Base-by-base conservation (phyloP, 1,284 basidiomycete genomes). In the Marasmius oreades region DNA sequence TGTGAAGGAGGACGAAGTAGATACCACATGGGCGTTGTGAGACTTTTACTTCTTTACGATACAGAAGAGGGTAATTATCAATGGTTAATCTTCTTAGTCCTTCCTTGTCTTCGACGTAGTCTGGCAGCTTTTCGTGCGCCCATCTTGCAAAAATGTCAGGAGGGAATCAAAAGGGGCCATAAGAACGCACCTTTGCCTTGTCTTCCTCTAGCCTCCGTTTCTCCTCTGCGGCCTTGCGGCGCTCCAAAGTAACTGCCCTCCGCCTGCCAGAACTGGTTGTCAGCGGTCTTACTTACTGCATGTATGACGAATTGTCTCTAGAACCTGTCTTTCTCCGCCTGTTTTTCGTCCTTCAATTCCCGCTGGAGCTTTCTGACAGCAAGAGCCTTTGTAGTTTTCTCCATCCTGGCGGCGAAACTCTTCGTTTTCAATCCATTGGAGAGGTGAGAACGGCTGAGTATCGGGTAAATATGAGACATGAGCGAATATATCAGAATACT, bases 11-110 rank as follows among this genome's bases (percentile, higher is more conserved):
- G 88, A 83, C n/a, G 93, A 96, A 71, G 77, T 83, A 54, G 90
- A 92, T 68, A 79, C 79, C 43, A 92, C 88, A 59, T 94, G 92
- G 92, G 81, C 84, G 57, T 72, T 95, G 60, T 95, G 78, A 64
- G 51, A 14, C 16, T 26, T 31, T 12, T 20, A 5, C n/a, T 50
- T 31, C 28, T 26, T 50, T 50, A 50, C 31, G 28, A 11, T 50
- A 50, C 47, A 50, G 47, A 31, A 7, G 26, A 26, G 26, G 26
- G 28, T 2, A 1, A 18, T 33, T 8, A 57, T 81, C 66, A 89
- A 31, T 84, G 84, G 60, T 87, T 88, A 58, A 92, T 80, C 69
- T 90, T 91, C 69, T 90, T 92, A 45, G 82, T 84, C 39, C 88
- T 76, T 42, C 90, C 90, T 55, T 82, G 83, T 71, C 75, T 86